Evolutionary conservation across 78 protist genomes (phyloP), one percentile per base, ranked within the genome.

Genomic region (Pigoraptor vietnamica): DNA sequence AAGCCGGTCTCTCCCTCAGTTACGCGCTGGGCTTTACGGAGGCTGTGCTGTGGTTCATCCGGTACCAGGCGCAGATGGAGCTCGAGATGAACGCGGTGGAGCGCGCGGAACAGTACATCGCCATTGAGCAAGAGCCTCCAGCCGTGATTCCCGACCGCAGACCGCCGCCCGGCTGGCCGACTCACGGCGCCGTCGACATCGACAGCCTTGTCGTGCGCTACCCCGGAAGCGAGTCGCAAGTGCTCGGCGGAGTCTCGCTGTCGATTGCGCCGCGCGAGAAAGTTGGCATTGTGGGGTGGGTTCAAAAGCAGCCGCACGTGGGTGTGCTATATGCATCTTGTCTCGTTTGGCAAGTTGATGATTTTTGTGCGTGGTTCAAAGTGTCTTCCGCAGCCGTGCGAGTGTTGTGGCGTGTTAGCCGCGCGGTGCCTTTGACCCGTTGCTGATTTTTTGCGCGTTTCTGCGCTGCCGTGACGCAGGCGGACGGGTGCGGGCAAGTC

Each of bases 401-500:
- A n/a, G n/a, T n/a, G n/a, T n/a, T n/a, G n/a, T n/a, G n/a, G n/a
- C n/a, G n/a, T n/a, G n/a, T n/a, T n/a, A n/a, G n/a, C n/a, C n/a
- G n/a, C n/a, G n/a, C n/a, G n/a, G n/a, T n/a, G n/a, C n/a, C n/a
- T n/a, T 0, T 93, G 95, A 29, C 91, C 93, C 14, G 95, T 93
- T 86, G 21, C 55, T 37, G 89, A 48, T 81, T 23, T 23, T 81
- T 32, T 19, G 24, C n/a, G 33, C 86, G 14, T 32, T 32, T 32
- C 86, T 21, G 6, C 67, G 67, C 6, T 48, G 67, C 14, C 67
- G 14, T 48, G 67, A 82, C 97, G 96, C 9, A 99, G 99, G 21
- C 96, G 99, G 40, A 97, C 99, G 0, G 99, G 99, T 37, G 89
- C 97, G 29, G 98, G 99, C 87, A 97, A 97, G 95, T 86, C 95